Evolutionary conservation across 352 stramenopile species (phyloP), one percentile per base, ranked within the genome.

Genomic region (Globisporangium uncinulatum): DNA sequence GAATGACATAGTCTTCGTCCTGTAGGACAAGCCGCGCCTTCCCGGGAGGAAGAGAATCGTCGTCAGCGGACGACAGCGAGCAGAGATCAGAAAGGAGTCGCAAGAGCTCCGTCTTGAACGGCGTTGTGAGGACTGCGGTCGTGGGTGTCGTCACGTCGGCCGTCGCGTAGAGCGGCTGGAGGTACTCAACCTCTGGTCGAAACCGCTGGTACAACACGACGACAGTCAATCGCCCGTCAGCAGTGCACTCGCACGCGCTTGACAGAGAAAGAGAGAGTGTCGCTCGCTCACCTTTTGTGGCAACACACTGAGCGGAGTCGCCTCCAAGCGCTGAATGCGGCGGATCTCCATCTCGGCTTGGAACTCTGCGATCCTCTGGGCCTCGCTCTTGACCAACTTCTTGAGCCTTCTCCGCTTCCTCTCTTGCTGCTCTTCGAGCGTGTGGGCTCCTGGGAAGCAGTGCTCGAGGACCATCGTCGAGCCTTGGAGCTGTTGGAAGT

Each of bases 401-500:
- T 45, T 49, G 0, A 20, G 37, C 3, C 47, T 51, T 42, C 63
- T 50, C 34, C 31, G 44, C n/a, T 54, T 69, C 13, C 8, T 39
- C 3, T 20, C 14, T 0, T 42, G 58, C 6, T 63, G 70, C 52
- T 65, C 65, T 15, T 48, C 37, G 2, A 54, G 32, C 0, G 34
- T 8, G 10, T 13, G 34, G 34, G 14, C 13, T 21, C 55, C 37
- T 1, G 46, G 31, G 19, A 69, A 41, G 24, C 11, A 29, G 11
- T 36, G 19, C 3, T 74, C 65, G 17, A 75, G 74, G 8, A 86
- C 55, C 5, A 66, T 44, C 0, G 62, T 56, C 14, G 74, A 66
- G 37, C 77, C 58, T 31, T 87, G 78, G 0, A 89, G 61, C 21
- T 75, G 62, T 44, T 87, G 78, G 20, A 86, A 84, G 36, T 68